A percentile compares a stretch with the other conserved stretches of the same genome.
phyloP scores from a whole-genome alignment of 257 asterid species.

The Linaria vulgaris region DNA sequence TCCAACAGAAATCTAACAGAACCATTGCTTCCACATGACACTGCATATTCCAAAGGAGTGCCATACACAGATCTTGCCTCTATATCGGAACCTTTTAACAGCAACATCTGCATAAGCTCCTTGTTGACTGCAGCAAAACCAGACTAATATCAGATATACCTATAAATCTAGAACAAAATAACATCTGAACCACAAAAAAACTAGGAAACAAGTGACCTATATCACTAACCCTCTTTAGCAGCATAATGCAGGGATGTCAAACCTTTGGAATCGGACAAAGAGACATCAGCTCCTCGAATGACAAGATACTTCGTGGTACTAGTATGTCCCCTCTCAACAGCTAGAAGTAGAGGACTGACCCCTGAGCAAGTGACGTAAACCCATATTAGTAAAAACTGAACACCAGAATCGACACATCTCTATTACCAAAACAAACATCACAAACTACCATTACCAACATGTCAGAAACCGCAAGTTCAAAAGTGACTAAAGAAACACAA shows the following conservation, averaged over 20 bases:
- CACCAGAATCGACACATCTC: too few relatives aligned
- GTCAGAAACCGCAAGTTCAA: background rate
- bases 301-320: slow-evolving; percentile 22
- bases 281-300: slow-evolving; percentile 20
- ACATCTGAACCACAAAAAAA: background rate
- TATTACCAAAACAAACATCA: background rate
- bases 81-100: slow-evolving; percentile 19
- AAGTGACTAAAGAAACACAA: too few relatives aligned
- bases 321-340: slow-evolving; percentile 12
- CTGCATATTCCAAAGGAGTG: slow-evolving; percentile 31
- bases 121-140: slow-evolving; percentile 17
- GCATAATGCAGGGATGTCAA: slow-evolving; percentile 26
- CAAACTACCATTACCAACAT: background rate
- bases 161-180: background rate
- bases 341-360: slow-evolving; percentile 27
- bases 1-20: slow-evolving; percentile 23
- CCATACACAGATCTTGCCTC: slow-evolving; percentile 28
- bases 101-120: slow-evolving; percentile 29
- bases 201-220: background rate
- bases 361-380: slow-evolving; percentile 12
- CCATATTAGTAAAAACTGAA: background rate
- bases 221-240: slow-evolving; percentile 17
- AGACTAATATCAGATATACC: background rate
- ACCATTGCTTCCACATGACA: slow-evolving; percentile 21
- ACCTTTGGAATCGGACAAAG: slow-evolving; percentile 14